Percentiles rank a stretch among this genome's conserved stretches.
phyloP scores from a whole-genome alignment of 2,329 filamentous ascomycete genomes.

The Colletotrichum lindemuthianum region DNA sequence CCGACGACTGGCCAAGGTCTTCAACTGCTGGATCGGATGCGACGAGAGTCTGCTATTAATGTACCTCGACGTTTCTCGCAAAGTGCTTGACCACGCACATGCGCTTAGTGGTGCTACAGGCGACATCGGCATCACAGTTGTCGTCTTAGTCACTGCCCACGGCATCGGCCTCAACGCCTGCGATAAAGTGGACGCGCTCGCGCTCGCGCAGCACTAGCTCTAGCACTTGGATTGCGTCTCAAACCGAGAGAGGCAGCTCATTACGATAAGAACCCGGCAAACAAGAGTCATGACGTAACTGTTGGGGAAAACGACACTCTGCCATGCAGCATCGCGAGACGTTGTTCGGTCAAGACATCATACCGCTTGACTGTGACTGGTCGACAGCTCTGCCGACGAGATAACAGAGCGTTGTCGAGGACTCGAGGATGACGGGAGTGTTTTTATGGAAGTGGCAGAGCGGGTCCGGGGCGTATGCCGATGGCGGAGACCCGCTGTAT shows the following conservation, averaged over 20 bases:
- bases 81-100: not conserved
- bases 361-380: no score
- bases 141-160: not conserved
- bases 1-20: no score
- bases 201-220: not conserved
- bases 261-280: constrained; percentile 11
- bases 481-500: no score
- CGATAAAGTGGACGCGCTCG: constrained; percentile 15
- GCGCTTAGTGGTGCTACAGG: constrained; percentile 5
- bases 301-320: not conserved
- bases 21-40: no score
- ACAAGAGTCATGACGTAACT: constrained; percentile 30
- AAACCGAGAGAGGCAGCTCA: constrained; percentile 30
- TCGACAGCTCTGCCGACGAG: no score
- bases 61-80: not conserved
- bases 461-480: no score
- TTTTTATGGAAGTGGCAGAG: no score
- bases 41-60: not conserved
- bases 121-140: constrained; percentile 18
- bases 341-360: no score
- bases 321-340: constrained; percentile 1
- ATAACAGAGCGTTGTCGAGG: no score
- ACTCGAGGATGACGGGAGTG: no score
- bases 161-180: no score
- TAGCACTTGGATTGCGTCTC: not conserved